Evolutionary conservation across 306 rosid genomes (phyloP).

Genomic region (Casuarina equisetifolia): DNA sequence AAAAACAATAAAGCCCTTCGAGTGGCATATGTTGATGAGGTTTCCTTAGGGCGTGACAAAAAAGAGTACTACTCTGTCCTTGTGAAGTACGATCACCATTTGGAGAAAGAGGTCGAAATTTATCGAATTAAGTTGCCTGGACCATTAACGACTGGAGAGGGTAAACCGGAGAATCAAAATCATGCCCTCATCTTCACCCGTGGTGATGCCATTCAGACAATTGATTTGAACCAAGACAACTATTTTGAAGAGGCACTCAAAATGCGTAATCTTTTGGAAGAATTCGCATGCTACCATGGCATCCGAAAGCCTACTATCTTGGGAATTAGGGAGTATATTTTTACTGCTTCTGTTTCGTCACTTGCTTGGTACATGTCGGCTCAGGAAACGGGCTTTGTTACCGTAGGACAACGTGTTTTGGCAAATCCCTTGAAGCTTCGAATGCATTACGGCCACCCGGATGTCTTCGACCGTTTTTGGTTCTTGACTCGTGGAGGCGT

Average conservation of each 20-base stretch:
- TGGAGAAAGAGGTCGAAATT: conserved; percentile 9
- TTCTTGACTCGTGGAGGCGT: too few relatives aligned
- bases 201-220: conserved; percentile 90
- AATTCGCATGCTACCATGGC: conserved; percentile 55
- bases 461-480: too few relatives aligned
- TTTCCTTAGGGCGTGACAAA: conserved; percentile 55
- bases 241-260: conserved; percentile 95
- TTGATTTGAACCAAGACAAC: conserved; percentile 93
- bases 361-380: too few relatives aligned
- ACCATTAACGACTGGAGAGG: too few relatives aligned
- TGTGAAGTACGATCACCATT: conserved; percentile 69
- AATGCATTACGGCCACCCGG: too few relatives aligned
- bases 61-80: conserved; percentile 76
- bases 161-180: too few relatives aligned
- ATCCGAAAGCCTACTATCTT: conserved; percentile 74
- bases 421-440: too few relatives aligned
- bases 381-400: too few relatives aligned
- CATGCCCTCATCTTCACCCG: too few relatives aligned
- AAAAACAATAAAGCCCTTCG: conserved; percentile 72
- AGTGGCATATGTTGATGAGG: conserved; percentile 87
- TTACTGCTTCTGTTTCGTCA: too few relatives aligned
- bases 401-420: too few relatives aligned
- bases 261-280: conserved; percentile 77
- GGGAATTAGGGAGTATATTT: conserved; percentile 47
- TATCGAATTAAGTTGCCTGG: too few relatives aligned